These are phyloP conservation scores for Prunus mongolica DNA, from an alignment of 306 rosid species.

Conservation along the genomic window DNA sequence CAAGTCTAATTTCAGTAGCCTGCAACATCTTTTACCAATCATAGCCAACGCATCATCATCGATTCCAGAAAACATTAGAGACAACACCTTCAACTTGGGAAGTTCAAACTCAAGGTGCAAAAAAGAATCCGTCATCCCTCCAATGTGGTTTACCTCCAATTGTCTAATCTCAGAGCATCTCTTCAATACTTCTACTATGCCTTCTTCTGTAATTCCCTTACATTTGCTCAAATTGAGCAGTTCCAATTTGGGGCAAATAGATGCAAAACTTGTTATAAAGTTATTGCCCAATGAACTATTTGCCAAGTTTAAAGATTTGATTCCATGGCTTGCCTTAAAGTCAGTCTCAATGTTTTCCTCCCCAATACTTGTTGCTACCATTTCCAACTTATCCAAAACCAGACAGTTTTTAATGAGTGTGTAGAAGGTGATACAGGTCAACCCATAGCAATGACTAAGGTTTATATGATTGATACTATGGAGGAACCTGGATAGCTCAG, in stretches of 20 bases:
- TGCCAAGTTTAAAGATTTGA: slow-evolving; percentile 45
- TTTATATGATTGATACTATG: slow-evolving; percentile 33
- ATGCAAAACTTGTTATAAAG: slow-evolving; percentile 25
- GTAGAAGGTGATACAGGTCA: slow-evolving; percentile 44
- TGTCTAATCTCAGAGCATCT: slow-evolving; percentile 44
- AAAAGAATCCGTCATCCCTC: slow-evolving; percentile 19
- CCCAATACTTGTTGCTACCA: slow-evolving; percentile 38
- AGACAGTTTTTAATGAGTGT: slow-evolving; percentile 44
- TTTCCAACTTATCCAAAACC: slow-evolving; percentile 34
- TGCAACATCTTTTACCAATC: slow-evolving; percentile 49
- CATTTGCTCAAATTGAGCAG: slow-evolving; percentile 44
- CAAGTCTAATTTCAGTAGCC: slow-evolving; percentile 40
- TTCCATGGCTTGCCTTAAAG: slow-evolving; percentile 20
- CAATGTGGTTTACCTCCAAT: slow-evolving; percentile 29
- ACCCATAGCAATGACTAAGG: slow-evolving; percentile 34
- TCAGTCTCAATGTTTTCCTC: not conserved
- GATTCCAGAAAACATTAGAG: slow-evolving; percentile 32
- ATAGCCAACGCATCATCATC: slow-evolving; percentile 45
- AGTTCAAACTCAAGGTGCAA: slow-evolving; percentile 36
- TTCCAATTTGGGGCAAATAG: slow-evolving; percentile 45
- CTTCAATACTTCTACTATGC: slow-evolving; percentile 36
- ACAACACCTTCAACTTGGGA: slow-evolving; percentile 43
- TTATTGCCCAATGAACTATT: slow-evolving; percentile 20
- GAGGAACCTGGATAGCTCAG: slow-evolving; percentile 39
- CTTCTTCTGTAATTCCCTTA: slow-evolving; percentile 31